phyloP scores from a whole-genome alignment of 768 basidiomycete genomes.

The Porphyrellus cyaneotinctus region DNA sequence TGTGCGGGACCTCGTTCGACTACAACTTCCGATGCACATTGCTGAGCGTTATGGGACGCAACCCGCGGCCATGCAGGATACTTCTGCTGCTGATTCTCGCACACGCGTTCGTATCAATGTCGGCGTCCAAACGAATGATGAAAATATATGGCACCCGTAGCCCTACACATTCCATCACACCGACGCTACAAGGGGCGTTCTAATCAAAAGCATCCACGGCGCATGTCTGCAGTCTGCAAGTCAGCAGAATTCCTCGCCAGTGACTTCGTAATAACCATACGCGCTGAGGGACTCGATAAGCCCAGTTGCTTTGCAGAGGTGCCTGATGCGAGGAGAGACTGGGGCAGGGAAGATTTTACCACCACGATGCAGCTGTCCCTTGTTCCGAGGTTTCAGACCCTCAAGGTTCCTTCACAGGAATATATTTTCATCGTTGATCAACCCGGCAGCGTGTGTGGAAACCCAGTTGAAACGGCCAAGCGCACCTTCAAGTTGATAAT shows the following conservation, averaged over 20 bases:
- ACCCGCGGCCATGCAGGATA: slow-evolving; percentile 35
- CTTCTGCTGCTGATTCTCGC: slow-evolving; percentile 25
- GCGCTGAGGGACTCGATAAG: slow-evolving; percentile 45
- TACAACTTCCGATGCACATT: slow-evolving; percentile 50
- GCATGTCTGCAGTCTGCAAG: slow-evolving; percentile 36
- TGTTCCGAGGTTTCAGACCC: slow-evolving; percentile 50
- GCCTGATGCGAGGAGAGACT: slow-evolving; percentile 15
- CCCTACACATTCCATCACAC: slow-evolving; percentile 41
- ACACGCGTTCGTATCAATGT: slow-evolving; percentile 40
- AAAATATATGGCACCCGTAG: slow-evolving; percentile 38
- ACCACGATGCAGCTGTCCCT: slow-evolving; percentile 51
- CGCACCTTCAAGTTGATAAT: slow-evolving; percentile 41
- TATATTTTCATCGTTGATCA: slow-evolving; percentile 61
- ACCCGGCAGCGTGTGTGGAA: slow-evolving; percentile 48
- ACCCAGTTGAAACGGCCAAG: slow-evolving; percentile 45
- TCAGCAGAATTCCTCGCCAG: slow-evolving; percentile 40
- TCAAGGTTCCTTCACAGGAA: slow-evolving; percentile 44
- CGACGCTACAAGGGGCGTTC: slow-evolving; percentile 34
- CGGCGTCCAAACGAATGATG: slow-evolving; percentile 48
- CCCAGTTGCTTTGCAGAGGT: slow-evolving; percentile 57
- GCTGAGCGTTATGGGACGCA: slow-evolving; percentile 50
- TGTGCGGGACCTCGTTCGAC: slow-evolving; percentile 43
- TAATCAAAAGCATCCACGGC: slow-evolving; percentile 36
- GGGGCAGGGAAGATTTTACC: slow-evolving; percentile 19
- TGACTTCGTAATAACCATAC: slow-evolving; percentile 51